Percentiles rank a stretch among this genome's conserved stretches.
These are phyloP conservation scores for Gossypium laxum DNA, from an alignment of 441 rosid genomes.

Conservation along the genomic window DNA sequence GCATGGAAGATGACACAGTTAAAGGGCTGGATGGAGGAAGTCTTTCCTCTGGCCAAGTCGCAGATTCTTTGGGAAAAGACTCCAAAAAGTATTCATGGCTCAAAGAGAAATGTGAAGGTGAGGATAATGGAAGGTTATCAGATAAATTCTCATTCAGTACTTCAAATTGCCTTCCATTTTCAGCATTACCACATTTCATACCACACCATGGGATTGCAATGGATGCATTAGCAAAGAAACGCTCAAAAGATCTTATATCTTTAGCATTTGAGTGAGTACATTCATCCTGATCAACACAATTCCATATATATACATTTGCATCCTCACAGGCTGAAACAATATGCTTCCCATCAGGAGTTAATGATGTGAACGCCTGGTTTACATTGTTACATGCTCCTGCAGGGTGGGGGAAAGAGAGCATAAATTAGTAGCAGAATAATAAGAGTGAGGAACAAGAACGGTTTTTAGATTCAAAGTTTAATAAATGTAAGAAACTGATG, in stretches of 20 bases:
- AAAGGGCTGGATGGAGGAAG: conserved; percentile 44
- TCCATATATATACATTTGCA: conserved; percentile 73
- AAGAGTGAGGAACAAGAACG: background rate
- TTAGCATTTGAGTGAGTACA: conserved; percentile 27
- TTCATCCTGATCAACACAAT: conserved; percentile 32
- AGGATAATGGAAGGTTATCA: conserved; percentile 24
- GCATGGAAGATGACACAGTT: conserved; percentile 36
- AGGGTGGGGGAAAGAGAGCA: conserved; percentile 2
- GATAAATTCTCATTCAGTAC: conserved; percentile 19
- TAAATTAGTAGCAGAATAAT: background rate
- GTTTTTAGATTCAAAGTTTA: background rate
- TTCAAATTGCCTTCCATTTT: conserved; percentile 24
- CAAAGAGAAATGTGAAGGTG: conserved; percentile 40
- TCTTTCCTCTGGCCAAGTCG: conserved; percentile 97
- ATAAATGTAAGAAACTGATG: background rate
- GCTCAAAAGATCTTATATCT: conserved; percentile 56
- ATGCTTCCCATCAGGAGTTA: conserved; percentile 80
- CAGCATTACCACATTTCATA: conserved; percentile 24
- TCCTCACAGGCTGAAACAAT: conserved; percentile 79
- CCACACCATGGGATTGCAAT: conserved; percentile 85
- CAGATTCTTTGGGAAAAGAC: conserved; percentile 69
- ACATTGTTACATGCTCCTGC: conserved; percentile 46
- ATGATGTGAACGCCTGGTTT: conserved; percentile 56
- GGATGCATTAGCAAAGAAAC: conserved; percentile 64
- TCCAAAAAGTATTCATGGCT: conserved; percentile 52